Evolutionary conservation across 371 early-diverging fungal species (phyloP), one percentile per base, ranked within the genome.

Genomic region (Basidiobolus meristosporus): DNA sequence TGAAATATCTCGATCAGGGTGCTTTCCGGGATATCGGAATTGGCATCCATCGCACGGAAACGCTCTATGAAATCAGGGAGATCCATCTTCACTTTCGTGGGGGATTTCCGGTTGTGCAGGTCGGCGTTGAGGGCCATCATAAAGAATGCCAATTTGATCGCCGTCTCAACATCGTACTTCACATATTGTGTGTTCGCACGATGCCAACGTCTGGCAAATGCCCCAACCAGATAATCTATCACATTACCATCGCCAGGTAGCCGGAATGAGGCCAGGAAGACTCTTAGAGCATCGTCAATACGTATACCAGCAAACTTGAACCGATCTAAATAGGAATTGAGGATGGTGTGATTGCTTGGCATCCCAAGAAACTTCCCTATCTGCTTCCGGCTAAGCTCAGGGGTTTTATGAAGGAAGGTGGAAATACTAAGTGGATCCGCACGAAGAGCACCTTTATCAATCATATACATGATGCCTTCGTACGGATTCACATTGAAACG

Each of bases 81-180:
- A 5, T 3, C 19, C 10, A 6, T 16, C 30, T 14, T 11, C 14
- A 14, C 36, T 17, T 16, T n/a, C 9, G 21, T 21, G 19, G 15
- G n/a, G n/a, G 11, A 38, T 15, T 23, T 38, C 23, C 7, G 23
- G 21, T 23, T 21, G 65, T 86, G 83, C 16, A 72, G 46, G 39
- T 77, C 81, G 10, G 85, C 76, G 57, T 85, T 87, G 31, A 88
- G 57, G 28, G 70, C 65, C 55, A 87, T 60, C 54, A 82, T 72
- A 10, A 81, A 68, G 39, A 74, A 78, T n/a, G 75, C 68, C 3
- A 87, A 72, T 43, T 71, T 74, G 40, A 71, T 63, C 0, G 66
- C 63, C 57, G 65, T 59, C 30, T 59, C 62, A 34, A 57, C 65
- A 38, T 62, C 60, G 26, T 57, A 62, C 22, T 56, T 57, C 45